These are phyloP conservation scores for Fusarium continuum DNA, from an alignment of 2,329 filamentous ascomycete species.

Conservation along the genomic window DNA sequence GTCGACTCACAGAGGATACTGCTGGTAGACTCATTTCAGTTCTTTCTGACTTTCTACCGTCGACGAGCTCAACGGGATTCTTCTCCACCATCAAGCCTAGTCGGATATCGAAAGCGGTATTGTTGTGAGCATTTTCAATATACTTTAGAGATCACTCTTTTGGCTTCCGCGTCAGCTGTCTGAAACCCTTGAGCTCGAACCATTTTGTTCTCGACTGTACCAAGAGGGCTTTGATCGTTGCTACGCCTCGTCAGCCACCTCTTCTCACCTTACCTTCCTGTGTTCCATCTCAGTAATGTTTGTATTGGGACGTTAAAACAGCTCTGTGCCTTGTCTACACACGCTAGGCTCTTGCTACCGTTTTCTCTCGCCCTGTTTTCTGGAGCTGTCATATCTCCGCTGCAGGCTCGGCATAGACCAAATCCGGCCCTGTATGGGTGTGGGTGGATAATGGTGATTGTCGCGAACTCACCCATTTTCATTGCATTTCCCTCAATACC, in stretches of 20 bases:
- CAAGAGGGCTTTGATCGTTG: neutral
- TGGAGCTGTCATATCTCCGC: slow-evolving; percentile 28
- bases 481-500: slow-evolving; percentile 12
- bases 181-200: neutral
- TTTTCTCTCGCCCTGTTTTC: slow-evolving; percentile 11
- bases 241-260: slow-evolving; percentile 3
- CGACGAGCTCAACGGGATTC: slow-evolving; percentile 3
- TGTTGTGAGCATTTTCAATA: neutral
- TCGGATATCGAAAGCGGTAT: neutral
- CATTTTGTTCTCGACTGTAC: slow-evolving; percentile 6
- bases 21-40: slow-evolving; percentile 4
- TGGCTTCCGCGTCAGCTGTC: slow-evolving; percentile 12
- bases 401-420: slow-evolving; percentile 30
- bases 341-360: neutral
- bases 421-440: slow-evolving; percentile 38
- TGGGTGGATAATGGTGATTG: slow-evolving; percentile 2
- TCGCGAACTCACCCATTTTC: slow-evolving; percentile 12
- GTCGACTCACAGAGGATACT: neutral
- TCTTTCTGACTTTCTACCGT: neutral
- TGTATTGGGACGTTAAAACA: neutral
- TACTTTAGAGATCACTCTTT: slow-evolving; percentile 15
- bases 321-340: neutral
- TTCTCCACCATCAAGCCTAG: slow-evolving; percentile 2
- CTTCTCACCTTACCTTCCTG: neutral
- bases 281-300: neutral